phyloP scores from a whole-genome alignment of 208 protist genomes.

The Angomonas ambiguus region DNA sequence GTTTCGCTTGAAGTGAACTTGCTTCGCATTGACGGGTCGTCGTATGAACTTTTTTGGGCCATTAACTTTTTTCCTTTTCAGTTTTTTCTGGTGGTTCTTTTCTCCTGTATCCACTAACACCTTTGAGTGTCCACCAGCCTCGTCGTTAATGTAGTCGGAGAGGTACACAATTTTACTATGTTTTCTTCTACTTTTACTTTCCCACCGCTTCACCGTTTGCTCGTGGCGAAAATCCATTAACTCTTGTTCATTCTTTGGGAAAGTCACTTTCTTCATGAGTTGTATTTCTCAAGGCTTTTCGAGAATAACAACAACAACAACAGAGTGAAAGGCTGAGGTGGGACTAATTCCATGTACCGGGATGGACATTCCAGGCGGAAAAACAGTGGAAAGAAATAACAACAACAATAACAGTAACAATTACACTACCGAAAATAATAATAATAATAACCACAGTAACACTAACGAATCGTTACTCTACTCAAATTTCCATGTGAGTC shows the following conservation, averaged over 20 bases:
- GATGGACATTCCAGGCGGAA: too few relatives aligned
- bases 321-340: too few relatives aligned
- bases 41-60: too few relatives aligned
- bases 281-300: too few relatives aligned
- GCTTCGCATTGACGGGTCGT: neutral
- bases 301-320: neutral
- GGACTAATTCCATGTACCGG: too few relatives aligned
- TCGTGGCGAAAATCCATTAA: conserved; percentile 12
- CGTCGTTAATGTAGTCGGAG: conserved; percentile 11
- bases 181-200: conserved; percentile 4
- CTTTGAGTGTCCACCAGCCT: neutral
- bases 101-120: neutral
- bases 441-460: too few relatives aligned
- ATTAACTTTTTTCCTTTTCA: neutral
- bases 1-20: neutral
- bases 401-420: too few relatives aligned
- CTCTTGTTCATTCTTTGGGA: neutral
- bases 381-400: too few relatives aligned
- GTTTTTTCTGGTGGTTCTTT: neutral
- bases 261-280: neutral
- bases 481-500: conserved; percentile 59
- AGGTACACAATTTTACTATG: conserved; percentile 17
- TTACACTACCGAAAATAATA: too few relatives aligned
- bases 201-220: conserved; percentile 16
- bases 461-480: neutral